phyloP scores from a whole-genome alignment of 441 rosid species.

The Euphorbia corollata region DNA sequence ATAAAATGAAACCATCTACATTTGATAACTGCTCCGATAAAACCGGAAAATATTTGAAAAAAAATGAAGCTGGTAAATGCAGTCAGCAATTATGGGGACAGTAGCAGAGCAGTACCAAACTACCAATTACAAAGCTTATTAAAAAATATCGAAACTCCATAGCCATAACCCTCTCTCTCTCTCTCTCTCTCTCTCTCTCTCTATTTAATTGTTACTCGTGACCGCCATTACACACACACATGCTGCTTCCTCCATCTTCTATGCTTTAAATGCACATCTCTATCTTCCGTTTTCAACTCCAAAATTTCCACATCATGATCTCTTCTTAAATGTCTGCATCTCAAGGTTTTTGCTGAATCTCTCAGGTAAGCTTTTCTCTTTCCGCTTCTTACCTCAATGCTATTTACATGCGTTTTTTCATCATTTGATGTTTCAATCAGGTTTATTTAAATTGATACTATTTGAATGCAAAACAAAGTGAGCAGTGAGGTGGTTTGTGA shows the following conservation, averaged over 20 bases:
- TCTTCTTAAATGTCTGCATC: conserved; percentile 9
- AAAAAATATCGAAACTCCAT: neutral
- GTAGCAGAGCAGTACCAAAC: neutral
- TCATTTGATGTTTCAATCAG: neutral
- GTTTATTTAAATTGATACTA: too few species aligned
- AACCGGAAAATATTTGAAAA: conserved; percentile 3
- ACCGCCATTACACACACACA: conserved; percentile 9
- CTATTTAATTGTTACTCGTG: conserved; percentile 12
- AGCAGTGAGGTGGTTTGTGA: neutral
- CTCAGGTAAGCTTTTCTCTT: conserved; percentile 16
- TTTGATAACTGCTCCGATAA: neutral
- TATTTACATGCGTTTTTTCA: neutral
- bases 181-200: neutral
- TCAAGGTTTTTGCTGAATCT: neutral
- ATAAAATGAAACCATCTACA: neutral
- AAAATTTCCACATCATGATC: neutral
- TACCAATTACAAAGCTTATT: too few species aligned
- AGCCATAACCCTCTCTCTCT: neutral
- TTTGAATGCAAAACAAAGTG: neutral
- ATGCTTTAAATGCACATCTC: neutral
- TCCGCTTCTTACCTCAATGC: neutral
- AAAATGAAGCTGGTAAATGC: neutral
- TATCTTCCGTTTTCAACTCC: neutral
- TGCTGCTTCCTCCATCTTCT: neutral
- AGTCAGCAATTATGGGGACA: conserved; percentile 4